phyloP scores from a whole-genome alignment of 2,329 filamentous ascomycete species.

The Cercospora zeae-maydis region DNA sequence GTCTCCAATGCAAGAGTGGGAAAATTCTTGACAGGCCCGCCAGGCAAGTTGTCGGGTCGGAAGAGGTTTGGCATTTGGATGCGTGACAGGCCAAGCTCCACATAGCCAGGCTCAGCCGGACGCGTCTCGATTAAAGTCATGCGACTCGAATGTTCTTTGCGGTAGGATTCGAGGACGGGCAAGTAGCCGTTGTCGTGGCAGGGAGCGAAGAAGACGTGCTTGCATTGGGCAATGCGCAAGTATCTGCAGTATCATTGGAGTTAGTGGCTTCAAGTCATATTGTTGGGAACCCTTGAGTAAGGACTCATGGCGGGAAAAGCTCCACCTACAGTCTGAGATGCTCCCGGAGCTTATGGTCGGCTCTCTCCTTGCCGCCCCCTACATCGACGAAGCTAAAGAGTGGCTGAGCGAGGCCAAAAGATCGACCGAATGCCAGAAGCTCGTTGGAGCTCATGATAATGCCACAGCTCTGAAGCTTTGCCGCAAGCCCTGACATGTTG shows the following conservation, averaged over 20 bases:
- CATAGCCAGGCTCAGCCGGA: slow-evolving; percentile 42
- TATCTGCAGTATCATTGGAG: slow-evolving; percentile 16
- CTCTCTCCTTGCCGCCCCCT: slow-evolving; percentile 45
- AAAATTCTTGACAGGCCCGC: slow-evolving; percentile 6
- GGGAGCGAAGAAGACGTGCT: slow-evolving; percentile 46
- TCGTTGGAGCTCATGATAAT: slow-evolving; percentile 42
- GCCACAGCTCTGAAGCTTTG: slow-evolving; percentile 41
- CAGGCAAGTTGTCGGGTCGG: slow-evolving; percentile 34
- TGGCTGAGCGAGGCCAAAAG: slow-evolving; percentile 45
- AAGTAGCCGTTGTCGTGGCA: slow-evolving; percentile 48
- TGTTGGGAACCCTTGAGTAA: not conserved
- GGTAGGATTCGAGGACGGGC: slow-evolving; percentile 46
- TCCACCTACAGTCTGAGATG: slow-evolving; percentile 41
- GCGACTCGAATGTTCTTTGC: slow-evolving; percentile 39
- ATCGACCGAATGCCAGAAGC: slow-evolving; percentile 43
- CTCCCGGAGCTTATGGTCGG: slow-evolving; percentile 48
- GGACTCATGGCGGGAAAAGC: too few relatives aligned
- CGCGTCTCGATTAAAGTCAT: slow-evolving; percentile 48
- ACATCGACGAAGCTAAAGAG: slow-evolving; percentile 50
- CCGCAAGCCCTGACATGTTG: slow-evolving; percentile 46
- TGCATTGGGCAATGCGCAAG: slow-evolving; percentile 46
- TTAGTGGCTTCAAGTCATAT: not conserved
- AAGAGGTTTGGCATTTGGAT: slow-evolving; percentile 44
- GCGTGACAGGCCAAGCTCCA: slow-evolving; percentile 41
- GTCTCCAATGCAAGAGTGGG: not conserved